These are phyloP conservation scores for Daldinia eschscholtzii DNA, from an alignment of 2,329 filamentous ascomycete genomes.

Conservation along the genomic window DNA sequence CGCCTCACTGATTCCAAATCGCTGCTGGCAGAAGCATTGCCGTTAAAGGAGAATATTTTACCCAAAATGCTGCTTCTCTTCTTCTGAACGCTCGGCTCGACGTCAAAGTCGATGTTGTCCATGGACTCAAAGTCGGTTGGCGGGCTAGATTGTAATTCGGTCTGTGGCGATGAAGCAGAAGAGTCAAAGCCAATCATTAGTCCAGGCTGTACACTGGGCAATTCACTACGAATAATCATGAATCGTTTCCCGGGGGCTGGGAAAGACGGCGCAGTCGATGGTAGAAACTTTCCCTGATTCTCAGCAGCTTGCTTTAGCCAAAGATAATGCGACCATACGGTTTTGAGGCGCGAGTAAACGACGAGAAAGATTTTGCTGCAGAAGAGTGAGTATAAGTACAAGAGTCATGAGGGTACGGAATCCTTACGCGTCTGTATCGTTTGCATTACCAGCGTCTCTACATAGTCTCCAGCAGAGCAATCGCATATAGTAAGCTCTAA, in stretches of 20 bases:
- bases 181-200: slow-evolving; percentile 65
- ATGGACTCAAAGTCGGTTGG: slow-evolving; percentile 51
- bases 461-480: slow-evolving; percentile 90
- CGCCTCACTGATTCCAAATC: slow-evolving; percentile 64
- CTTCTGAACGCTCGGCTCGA: slow-evolving; percentile 54
- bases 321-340: slow-evolving; percentile 83
- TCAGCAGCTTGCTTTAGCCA: slow-evolving; percentile 78
- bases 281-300: slow-evolving; percentile 63
- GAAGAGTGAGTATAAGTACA: slow-evolving; percentile 44
- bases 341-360: slow-evolving; percentile 76
- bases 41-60: slow-evolving; percentile 68
- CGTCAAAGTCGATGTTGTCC: slow-evolving; percentile 37
- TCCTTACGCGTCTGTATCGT: slow-evolving; percentile 75
- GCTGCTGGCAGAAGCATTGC: slow-evolving; percentile 56
- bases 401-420: not conserved
- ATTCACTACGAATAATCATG: slow-evolving; percentile 87
- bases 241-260: slow-evolving; percentile 88
- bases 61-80: slow-evolving; percentile 76
- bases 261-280: slow-evolving; percentile 84
- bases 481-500: slow-evolving; percentile 91
- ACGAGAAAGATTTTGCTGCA: slow-evolving; percentile 76
- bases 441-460: slow-evolving; percentile 76
- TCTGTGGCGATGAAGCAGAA: slow-evolving; percentile 50
- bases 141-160: slow-evolving; percentile 43
- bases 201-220: slow-evolving; percentile 61